Base-by-base conservation (phyloP, 2,329 filamentous ascomycete species). In the Myriangium duriaei region DNA sequence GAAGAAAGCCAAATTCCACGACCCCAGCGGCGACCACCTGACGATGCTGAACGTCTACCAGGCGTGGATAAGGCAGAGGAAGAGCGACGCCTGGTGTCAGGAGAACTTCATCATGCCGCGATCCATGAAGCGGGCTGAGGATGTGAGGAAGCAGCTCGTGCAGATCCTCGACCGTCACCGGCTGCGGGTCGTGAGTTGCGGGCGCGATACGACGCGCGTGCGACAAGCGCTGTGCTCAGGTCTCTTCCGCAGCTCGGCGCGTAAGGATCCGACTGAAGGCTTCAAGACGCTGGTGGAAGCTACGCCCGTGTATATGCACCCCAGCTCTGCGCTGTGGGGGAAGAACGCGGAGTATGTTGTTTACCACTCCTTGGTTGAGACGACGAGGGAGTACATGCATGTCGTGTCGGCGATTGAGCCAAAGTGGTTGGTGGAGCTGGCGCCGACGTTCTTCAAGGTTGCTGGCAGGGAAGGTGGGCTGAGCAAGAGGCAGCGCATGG, bases 361-460 rank as follows among this genome's bases (percentile, higher is more conserved):
- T 39, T 98, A 94, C 57, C 80, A 95, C 54, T 79, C 76, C 37
- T 68, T 98, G 13, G 84, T 96, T 5, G 71, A 96, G 50, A 98
- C 91, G 15, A 92, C 82, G 15, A 88, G 93, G 64, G 91, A 98
- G 63, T 98, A 96, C 61, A 96, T 98, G 91, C 87, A 94, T 53
- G 83, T 76, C 55, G 91, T 86, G 11, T 94, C 85, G 3, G 74
- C 74, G 3, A 96, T 98, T 51, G 91, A 98, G 62, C 88, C 91
- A 6, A 94, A 93, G 58, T 79, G 75, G 76, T 72, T 98, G 14
- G 86, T 96, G 1, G 87, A 95, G 52, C 88, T 87, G 10, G 91
- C 92, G n/a, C 91, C 92, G 7, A 95, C 86, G 0, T 98, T 96
- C 67, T 98, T 96, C 76, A 94, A 93, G 71, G 85, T 96, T 4